phyloP scores from a whole-genome alignment of 1,139 yeast genomes.

The Suzukiozyma palmioleophila region DNA sequence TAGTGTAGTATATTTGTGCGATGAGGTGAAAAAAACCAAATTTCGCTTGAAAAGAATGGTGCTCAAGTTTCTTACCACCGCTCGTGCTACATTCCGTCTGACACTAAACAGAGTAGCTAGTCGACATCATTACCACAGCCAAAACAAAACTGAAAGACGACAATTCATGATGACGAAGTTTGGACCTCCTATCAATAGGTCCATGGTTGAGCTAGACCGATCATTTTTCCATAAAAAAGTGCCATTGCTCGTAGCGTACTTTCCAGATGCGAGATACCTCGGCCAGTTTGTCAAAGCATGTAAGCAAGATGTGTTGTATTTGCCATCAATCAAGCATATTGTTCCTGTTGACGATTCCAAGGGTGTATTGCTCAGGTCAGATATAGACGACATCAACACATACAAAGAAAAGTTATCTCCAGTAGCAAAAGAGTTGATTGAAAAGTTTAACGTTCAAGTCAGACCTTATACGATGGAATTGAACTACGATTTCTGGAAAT shows the following conservation, averaged over 20 bases:
- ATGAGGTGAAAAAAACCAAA: constrained; percentile 1
- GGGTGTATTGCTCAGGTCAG: constrained; percentile 62
- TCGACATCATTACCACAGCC: constrained; percentile 9
- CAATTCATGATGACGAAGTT: constrained; percentile 28
- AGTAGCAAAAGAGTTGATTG: constrained; percentile 39
- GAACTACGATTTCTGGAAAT: constrained; percentile 78
- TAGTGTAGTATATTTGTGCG: not conserved
- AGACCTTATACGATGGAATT: constrained; percentile 54
- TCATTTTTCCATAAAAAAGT: constrained; percentile 53
- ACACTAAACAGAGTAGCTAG: not conserved
- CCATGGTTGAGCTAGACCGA: constrained; percentile 64
- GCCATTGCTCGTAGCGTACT: constrained; percentile 60
- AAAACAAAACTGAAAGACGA: constrained; percentile 24
- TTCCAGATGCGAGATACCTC: constrained; percentile 62
- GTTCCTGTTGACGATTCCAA: constrained; percentile 48
- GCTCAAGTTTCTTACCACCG: not conserved
- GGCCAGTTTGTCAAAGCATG: constrained; percentile 52
- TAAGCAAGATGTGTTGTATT: constrained; percentile 52
- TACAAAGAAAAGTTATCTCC: constrained; percentile 38
- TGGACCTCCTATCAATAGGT: constrained; percentile 65
- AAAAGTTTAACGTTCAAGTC: constrained; percentile 43
- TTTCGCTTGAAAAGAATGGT: not conserved
- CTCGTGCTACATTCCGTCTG: not conserved
- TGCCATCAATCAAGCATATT: constrained; percentile 65
- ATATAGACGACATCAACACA: constrained; percentile 34